These are phyloP conservation scores for Torrubiella hemipterigena DNA, from an alignment of 2,329 filamentous ascomycete species.

Conservation along the genomic window DNA sequence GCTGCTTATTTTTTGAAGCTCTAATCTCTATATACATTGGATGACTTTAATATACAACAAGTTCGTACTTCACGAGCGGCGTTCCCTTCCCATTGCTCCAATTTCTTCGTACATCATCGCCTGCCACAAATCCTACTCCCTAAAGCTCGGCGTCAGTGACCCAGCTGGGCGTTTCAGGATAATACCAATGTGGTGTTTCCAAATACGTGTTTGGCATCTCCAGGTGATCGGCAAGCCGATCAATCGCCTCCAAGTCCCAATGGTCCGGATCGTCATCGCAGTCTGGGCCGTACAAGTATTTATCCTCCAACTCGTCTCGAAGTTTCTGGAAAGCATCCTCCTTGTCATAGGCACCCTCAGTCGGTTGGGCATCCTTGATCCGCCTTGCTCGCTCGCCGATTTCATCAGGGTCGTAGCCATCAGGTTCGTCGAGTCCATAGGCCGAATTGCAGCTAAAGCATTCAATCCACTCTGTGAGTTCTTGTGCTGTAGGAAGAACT, in stretches of 20 bases:
- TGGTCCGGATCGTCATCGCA: background rate
- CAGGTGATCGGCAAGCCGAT: background rate
- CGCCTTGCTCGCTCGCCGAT: too few relatives aligned
- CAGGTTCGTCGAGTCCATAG: background rate
- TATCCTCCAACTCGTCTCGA: background rate
- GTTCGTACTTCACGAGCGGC: too few relatives aligned
- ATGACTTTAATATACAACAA: too few relatives aligned
- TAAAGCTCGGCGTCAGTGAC: too few relatives aligned
- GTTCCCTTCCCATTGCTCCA: too few relatives aligned
- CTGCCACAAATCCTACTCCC: too few relatives aligned
- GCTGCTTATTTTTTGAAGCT: too few relatives aligned
- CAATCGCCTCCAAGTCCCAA: background rate
- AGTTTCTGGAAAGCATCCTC: background rate
- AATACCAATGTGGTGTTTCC: too few relatives aligned
- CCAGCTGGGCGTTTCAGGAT: background rate
- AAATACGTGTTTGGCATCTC: background rate
- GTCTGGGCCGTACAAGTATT: background rate
- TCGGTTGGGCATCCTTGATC: background rate
- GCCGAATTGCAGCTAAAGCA: background rate
- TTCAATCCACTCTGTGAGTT: background rate
- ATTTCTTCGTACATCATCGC: too few relatives aligned
- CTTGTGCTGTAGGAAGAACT: background rate
- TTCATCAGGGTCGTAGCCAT: background rate
- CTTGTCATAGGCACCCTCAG: background rate
- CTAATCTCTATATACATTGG: too few relatives aligned